phyloP scores from a whole-genome alignment of 805 yeast species.

The Zygosaccharomyces rouxii region DNA sequence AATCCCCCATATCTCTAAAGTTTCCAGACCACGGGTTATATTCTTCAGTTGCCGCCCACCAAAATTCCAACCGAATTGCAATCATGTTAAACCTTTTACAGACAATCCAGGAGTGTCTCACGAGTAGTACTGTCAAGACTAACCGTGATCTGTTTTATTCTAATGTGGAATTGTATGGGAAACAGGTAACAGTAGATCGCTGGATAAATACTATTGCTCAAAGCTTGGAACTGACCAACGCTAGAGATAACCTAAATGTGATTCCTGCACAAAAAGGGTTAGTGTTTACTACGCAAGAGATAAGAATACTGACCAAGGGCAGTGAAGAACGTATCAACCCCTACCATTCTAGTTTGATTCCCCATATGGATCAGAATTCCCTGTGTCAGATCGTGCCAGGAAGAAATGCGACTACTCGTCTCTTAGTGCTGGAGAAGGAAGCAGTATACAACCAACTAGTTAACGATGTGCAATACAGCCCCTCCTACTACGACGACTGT shows the following conservation, averaged over 20 bases:
- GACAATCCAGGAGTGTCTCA: constrained; percentile 10
- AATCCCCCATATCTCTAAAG: background rate
- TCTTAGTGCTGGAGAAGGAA: constrained; percentile 52
- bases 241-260: constrained; percentile 42
- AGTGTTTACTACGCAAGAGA: constrained; percentile 30
- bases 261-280: constrained; percentile 62
- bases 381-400: constrained; percentile 4
- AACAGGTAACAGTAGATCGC: constrained; percentile 43
- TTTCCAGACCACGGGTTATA: constrained; percentile 15
- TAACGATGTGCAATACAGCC: background rate
- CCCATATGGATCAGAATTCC: constrained; percentile 34
- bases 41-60: constrained; percentile 5
- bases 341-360: constrained; percentile 36
- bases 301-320: constrained; percentile 6
- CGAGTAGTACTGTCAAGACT: constrained; percentile 17
- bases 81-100: constrained; percentile 19
- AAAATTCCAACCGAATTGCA: constrained; percentile 13
- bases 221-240: constrained; percentile 36
- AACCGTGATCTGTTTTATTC: constrained; percentile 58
- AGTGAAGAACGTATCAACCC: constrained; percentile 6
- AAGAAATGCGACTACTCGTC: background rate
- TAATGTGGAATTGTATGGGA: constrained; percentile 49
- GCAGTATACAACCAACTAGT: constrained; percentile 42
- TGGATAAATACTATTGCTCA: constrained; percentile 39
- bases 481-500: constrained; percentile 7